Conservation (phyloP, 495 filamentous ascomycete species). For the Oidiodendron maius region DNA sequence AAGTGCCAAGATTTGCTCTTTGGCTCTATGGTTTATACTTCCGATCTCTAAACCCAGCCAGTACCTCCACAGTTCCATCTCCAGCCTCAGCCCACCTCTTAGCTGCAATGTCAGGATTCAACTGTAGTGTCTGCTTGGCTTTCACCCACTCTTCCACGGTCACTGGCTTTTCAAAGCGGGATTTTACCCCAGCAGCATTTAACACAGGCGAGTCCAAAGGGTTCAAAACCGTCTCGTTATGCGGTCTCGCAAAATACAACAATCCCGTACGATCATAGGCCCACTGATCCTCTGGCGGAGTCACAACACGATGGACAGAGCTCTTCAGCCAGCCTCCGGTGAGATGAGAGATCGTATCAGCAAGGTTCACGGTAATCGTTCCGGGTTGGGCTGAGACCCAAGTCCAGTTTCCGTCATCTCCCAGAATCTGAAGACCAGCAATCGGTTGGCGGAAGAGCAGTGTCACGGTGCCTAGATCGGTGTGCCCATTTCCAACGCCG, state of each 20-base stretch:
- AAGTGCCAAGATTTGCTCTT: no score
- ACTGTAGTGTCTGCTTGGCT: no score
- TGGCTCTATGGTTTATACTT: no score
- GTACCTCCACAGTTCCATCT: no score
- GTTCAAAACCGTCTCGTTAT: no score
- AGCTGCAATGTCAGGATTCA: no score
- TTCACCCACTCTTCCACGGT: no score
- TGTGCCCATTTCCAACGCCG: slow-evolving; percentile 33
- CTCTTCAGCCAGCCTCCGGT: slow-evolving; percentile 43
- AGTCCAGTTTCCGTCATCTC: slow-evolving; percentile 29
- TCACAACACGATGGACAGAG: slow-evolving; percentile 40
- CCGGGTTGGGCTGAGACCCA: slow-evolving; percentile 39
- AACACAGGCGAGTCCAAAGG: no score
- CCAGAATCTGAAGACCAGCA: slow-evolving; percentile 43
- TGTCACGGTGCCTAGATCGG: slow-evolving; percentile 46
- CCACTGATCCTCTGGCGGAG: background rate
- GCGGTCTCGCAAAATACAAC: slow-evolving; percentile 40
- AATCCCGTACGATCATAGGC: slow-evolving; percentile 24
- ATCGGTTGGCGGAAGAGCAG: slow-evolving; percentile 48
- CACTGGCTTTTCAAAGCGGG: no score
- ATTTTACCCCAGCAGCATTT: no score
- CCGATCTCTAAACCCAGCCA: no score
- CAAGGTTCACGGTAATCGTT: slow-evolving; percentile 42
- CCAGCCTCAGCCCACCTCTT: no score
- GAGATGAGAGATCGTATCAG: slow-evolving; percentile 39